These are phyloP conservation scores for Pulveroboletus sp. DNA, from an alignment of 768 basidiomycete species.

Conservation along the genomic window DNA sequence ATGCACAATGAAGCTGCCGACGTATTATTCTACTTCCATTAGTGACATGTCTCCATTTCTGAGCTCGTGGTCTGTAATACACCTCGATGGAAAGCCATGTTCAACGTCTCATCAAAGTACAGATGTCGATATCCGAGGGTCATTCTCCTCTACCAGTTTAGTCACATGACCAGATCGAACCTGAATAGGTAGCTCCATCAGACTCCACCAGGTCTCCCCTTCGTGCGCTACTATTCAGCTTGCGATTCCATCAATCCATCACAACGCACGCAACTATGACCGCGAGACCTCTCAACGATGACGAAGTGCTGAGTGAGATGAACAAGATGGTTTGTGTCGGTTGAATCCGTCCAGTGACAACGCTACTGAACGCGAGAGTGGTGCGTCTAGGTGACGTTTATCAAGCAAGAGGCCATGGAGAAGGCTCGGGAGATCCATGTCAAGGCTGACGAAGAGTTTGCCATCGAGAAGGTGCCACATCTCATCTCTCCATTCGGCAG, in stretches of 20 bases:
- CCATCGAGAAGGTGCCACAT: conserved; percentile 83
- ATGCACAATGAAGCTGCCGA: no score
- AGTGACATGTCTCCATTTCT: no score
- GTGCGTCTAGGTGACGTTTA: conserved; percentile 78
- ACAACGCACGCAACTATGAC: conserved; percentile 44
- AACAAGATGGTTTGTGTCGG: conserved; percentile 85
- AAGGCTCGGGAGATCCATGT: conserved; percentile 96
- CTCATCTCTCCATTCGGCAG: not conserved
- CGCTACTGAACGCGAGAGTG: not conserved
- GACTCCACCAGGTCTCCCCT: no score
- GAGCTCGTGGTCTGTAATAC: no score
- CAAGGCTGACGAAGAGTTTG: conserved; percentile 98
- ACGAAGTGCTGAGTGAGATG: conserved; percentile 95
- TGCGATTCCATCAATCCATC: not conserved
- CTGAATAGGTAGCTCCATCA: not conserved
- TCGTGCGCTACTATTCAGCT: not conserved
- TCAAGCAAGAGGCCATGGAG: conserved; percentile 97
- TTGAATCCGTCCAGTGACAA: not conserved
- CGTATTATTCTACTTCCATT: no score
- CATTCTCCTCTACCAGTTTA: no score
- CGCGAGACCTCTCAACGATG: conserved; percentile 81
- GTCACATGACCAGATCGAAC: not conserved
- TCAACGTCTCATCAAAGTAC: no score
- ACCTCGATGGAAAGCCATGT: no score
- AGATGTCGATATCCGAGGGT: no score